phyloP scores from a whole-genome alignment of 108 stramenopile genomes.

The Conticribra guillardii region DNA sequence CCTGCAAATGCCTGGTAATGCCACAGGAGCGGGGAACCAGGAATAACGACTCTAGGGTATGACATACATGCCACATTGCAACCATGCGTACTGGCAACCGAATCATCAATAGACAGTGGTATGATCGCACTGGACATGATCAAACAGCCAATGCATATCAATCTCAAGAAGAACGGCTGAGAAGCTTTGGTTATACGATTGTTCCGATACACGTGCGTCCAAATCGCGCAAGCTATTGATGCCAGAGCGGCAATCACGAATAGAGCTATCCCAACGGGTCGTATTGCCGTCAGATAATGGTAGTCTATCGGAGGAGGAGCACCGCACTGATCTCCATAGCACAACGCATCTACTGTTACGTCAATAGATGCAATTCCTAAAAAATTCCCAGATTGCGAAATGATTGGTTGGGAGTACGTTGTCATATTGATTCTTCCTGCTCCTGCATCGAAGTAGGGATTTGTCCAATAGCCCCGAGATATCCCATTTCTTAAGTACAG shows the following conservation, averaged over 20 bases:
- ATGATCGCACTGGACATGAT: constrained; percentile 42
- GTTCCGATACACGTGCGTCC: constrained; percentile 32
- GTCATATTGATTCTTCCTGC: constrained; percentile 29
- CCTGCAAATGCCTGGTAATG: background rate
- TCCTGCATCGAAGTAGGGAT: constrained; percentile 22
- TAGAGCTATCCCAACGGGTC: constrained; percentile 16
- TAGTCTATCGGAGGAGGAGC: constrained; percentile 8
- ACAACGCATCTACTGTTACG: constrained; percentile 14
- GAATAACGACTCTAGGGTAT: no score
- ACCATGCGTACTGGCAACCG: constrained; percentile 23
- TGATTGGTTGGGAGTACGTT: constrained; percentile 30
- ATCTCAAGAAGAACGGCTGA: constrained; percentile 48
- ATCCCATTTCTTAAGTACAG: constrained; percentile 24
- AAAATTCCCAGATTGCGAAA: constrained; percentile 16
- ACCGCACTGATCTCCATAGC: constrained; percentile 24
- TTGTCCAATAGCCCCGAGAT: constrained; percentile 18
- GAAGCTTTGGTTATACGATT: constrained; percentile 37
- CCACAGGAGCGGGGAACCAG: no score
- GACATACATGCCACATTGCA: constrained; percentile 13
- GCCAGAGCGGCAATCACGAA: background rate
- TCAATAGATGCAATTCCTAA: constrained; percentile 24
- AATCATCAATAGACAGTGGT: constrained; percentile 36
- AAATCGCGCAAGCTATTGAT: constrained; percentile 21
- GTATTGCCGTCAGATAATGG: constrained; percentile 22
- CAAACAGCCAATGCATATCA: constrained; percentile 39